Percentiles rank a stretch among this genome's conserved stretches.
These are phyloP conservation scores for Cicer bijugum DNA, from an alignment of 306 rosid genomes.

Conservation along the genomic window DNA sequence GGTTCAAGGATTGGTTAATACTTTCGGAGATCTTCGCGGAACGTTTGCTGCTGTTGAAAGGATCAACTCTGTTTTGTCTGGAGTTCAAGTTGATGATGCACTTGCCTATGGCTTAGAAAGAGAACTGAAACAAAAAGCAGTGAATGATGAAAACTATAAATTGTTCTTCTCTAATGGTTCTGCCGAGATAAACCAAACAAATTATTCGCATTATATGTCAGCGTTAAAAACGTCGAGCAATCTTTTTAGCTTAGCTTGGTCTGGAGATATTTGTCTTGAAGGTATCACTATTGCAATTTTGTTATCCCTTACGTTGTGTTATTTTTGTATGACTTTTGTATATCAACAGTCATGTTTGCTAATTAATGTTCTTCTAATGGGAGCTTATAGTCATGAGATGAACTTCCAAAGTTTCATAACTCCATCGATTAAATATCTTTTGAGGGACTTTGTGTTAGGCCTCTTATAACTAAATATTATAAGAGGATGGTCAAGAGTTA, in stretches of 20 bases:
- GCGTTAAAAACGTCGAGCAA: slow-evolving; percentile 76
- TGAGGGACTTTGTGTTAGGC: no score
- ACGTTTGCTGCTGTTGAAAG: slow-evolving; percentile 87
- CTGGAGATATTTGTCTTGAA: slow-evolving; percentile 86
- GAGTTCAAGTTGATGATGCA: slow-evolving; percentile 79
- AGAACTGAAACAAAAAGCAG: slow-evolving; percentile 72
- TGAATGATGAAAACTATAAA: slow-evolving; percentile 61
- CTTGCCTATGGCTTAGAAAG: slow-evolving; percentile 92
- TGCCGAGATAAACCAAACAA: slow-evolving; percentile 52
- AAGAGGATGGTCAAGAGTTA: no score
- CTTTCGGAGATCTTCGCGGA: slow-evolving; percentile 94
- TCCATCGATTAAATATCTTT: slow-evolving; percentile 13
- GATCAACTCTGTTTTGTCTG: slow-evolving; percentile 85
- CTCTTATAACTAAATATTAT: no score
- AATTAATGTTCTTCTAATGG: slow-evolving; percentile 25
- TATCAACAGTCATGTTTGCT: slow-evolving; percentile 27
- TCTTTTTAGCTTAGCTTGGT: slow-evolving; percentile 70
- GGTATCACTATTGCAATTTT: slow-evolving; percentile 56
- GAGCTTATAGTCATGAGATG: slow-evolving; percentile 26
- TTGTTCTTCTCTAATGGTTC: slow-evolving; percentile 57
- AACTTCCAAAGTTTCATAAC: slow-evolving; percentile 14
- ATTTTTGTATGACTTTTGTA: slow-evolving; percentile 5
- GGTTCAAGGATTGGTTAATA: slow-evolving; percentile 99
- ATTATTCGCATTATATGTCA: slow-evolving; percentile 75
- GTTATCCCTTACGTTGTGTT: slow-evolving; percentile 37